Evolutionary conservation across 495 filamentous ascomycete genomes (phyloP).

Genomic region (Lasiosphaeriaceae sp.): DNA sequence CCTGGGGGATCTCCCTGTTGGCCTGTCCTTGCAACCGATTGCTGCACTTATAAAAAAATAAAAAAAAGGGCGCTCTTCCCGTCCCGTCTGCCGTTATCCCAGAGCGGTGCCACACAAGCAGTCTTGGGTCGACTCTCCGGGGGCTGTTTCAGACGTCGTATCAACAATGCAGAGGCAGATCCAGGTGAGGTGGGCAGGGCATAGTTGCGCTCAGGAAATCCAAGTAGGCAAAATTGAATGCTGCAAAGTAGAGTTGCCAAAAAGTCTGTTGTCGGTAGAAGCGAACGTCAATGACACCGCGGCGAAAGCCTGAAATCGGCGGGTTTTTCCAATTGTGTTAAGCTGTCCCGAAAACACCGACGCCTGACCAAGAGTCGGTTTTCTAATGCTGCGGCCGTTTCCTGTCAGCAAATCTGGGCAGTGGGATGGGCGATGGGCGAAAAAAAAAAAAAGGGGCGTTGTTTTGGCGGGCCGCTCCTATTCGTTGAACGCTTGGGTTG

Average conservation of each 20-base stretch:
- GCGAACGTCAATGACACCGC: not conserved
- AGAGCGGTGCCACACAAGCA: conserved; percentile 13
- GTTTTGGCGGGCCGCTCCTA: too few species aligned
- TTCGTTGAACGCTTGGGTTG: too few species aligned
- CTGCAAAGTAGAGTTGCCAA: conserved; percentile 1
- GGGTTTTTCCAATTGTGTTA: not conserved
- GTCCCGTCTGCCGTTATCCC: conserved; percentile 12
- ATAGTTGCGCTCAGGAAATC: conserved; percentile 15
- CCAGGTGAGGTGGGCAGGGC: conserved; percentile 18
- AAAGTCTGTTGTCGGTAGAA: conserved; percentile 5
- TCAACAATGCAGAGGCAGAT: conserved; percentile 32
- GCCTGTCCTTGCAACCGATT: conserved; percentile 10
- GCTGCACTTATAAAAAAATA: conserved; percentile 9
- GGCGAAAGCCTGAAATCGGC: not conserved
- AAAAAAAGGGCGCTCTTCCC: conserved; percentile 7
- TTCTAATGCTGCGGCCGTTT: not conserved
- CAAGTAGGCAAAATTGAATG: conserved; percentile 10
- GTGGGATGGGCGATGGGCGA: not conserved
- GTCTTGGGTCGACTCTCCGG: conserved; percentile 15
- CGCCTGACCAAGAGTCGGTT: not conserved
- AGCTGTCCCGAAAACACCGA: not conserved
- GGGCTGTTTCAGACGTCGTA: conserved; percentile 34
- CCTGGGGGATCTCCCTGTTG: conserved; percentile 25
- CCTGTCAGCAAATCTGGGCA: too few species aligned
- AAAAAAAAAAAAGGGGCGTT: not conserved